phyloP scores from a whole-genome alignment of 1,284 basidiomycete species.

The Austroboletus niveus region DNA sequence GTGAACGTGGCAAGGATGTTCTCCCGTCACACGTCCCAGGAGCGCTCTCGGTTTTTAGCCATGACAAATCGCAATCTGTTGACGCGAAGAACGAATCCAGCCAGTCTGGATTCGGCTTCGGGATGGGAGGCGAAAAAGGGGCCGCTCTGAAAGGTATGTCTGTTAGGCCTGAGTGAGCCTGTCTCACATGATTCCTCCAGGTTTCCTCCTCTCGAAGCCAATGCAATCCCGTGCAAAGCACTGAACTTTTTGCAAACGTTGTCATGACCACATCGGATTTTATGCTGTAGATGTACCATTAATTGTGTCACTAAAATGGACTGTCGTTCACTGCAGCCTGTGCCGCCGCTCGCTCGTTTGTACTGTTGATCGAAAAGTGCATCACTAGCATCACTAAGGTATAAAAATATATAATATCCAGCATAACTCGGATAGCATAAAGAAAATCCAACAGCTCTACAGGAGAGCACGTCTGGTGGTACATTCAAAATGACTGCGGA shows the following conservation, averaged over 20 bases:
- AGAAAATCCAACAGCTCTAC: too few species aligned
- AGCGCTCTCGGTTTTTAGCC: constrained; percentile 7
- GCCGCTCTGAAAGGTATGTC: constrained; percentile 55
- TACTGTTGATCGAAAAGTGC: too few species aligned
- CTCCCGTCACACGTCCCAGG: constrained; percentile 46
- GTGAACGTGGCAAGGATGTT: constrained; percentile 53
- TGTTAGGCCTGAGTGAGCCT: neutral
- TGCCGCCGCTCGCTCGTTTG: too few species aligned
- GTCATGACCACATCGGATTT: neutral
- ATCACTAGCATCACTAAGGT: too few species aligned
- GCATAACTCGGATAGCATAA: too few species aligned
- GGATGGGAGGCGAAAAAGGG: constrained; percentile 72
- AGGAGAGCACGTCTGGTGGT: too few species aligned
- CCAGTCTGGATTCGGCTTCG: constrained; percentile 70
- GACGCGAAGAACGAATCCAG: constrained; percentile 14
- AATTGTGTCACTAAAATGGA: neutral
- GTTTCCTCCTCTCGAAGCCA: constrained; percentile 51
- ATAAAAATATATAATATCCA: too few species aligned
- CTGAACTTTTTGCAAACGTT: neutral
- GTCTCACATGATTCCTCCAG: constrained; percentile 19
- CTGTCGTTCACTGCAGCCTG: neutral
- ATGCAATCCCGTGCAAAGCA: constrained; percentile 45
- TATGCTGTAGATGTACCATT: neutral
- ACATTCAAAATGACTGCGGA: too few species aligned
- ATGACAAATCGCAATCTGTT: constrained; percentile 5